Evolutionary conservation across 768 basidiomycete genomes (phyloP).

Genomic region (Lactarius indigo): DNA sequence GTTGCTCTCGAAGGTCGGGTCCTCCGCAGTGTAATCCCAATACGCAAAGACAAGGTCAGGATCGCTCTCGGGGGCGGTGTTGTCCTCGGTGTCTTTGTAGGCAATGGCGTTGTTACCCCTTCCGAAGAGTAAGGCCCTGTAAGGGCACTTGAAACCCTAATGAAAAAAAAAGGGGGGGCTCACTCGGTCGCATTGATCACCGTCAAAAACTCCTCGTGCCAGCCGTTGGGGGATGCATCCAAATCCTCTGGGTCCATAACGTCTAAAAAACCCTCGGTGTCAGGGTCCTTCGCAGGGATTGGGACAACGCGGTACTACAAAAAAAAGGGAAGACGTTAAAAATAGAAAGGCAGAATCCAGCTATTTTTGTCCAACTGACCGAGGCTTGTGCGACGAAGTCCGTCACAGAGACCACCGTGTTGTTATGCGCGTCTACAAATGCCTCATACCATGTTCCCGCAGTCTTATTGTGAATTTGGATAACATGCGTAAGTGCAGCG

Average conservation of each 20-base stretch:
- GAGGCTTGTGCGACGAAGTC: slow-evolving; percentile 49
- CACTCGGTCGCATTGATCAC: slow-evolving; percentile 34
- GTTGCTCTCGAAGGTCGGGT: slow-evolving; percentile 44
- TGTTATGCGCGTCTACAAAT: slow-evolving; percentile 55
- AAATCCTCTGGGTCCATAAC: slow-evolving; percentile 52
- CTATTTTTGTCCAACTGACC: slow-evolving; percentile 33
- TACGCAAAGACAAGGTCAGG: slow-evolving; percentile 41
- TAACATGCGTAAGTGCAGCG: slow-evolving; percentile 39
- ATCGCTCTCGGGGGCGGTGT: slow-evolving; percentile 36
- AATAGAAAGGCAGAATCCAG: neutral
- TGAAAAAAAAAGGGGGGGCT: slow-evolving; percentile 1
- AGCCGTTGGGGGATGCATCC: slow-evolving; percentile 55
- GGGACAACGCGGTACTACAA: slow-evolving; percentile 41
- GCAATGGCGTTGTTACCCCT: slow-evolving; percentile 42
- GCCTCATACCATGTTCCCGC: slow-evolving; percentile 52
- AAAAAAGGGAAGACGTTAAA: neutral
- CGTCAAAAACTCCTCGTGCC: slow-evolving; percentile 43
- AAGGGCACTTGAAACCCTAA: neutral
- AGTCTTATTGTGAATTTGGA: slow-evolving; percentile 42
- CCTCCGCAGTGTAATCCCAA: slow-evolving; percentile 32
- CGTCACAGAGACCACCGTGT: slow-evolving; percentile 46
- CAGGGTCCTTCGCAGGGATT: slow-evolving; percentile 43
- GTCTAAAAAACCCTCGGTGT: slow-evolving; percentile 44
- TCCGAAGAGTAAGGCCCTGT: no score
- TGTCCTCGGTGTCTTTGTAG: slow-evolving; percentile 28